Conservation (phyloP, 2,329 filamentous ascomycete genomes). For the Paracorniculantispora psalliotae region DNA sequence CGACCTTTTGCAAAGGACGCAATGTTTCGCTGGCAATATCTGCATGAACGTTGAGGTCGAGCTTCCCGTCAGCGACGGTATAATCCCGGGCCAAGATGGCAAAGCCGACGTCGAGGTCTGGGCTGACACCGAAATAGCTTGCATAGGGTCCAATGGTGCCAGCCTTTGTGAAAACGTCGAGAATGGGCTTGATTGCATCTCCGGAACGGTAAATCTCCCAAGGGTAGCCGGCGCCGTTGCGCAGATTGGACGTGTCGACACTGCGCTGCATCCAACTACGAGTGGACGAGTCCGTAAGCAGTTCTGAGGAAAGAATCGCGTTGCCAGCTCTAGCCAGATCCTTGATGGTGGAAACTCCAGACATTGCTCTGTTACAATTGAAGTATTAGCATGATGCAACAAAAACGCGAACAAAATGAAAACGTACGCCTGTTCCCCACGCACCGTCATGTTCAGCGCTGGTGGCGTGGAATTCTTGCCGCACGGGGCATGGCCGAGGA, state of each 20-base stretch:
- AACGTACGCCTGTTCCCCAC: slow-evolving; percentile 19
- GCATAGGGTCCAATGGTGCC: slow-evolving; percentile 25
- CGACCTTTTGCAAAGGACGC: slow-evolving; percentile 15
- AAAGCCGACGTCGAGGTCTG: slow-evolving; percentile 25
- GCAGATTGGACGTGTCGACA: slow-evolving; percentile 28
- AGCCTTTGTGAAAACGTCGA: slow-evolving; percentile 25
- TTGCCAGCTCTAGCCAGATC: slow-evolving; percentile 21
- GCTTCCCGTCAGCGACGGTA: slow-evolving; percentile 15
- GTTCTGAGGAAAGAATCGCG: slow-evolving; percentile 20
- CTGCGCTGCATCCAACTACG: slow-evolving; percentile 28
- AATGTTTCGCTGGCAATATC: slow-evolving; percentile 26
- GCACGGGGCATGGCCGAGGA: slow-evolving; percentile 5
- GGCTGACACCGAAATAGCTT: slow-evolving; percentile 22
- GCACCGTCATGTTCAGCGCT: slow-evolving; percentile 11
- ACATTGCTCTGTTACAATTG: slow-evolving; percentile 15
- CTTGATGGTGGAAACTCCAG: slow-evolving; percentile 16
- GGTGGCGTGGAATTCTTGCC: slow-evolving; percentile 13
- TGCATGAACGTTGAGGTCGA: slow-evolving; percentile 30
- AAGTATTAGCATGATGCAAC: too few relatives aligned
- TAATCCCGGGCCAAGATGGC: slow-evolving; percentile 30
- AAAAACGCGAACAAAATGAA: neutral
- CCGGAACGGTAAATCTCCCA: slow-evolving; percentile 30
- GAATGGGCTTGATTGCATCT: slow-evolving; percentile 19
- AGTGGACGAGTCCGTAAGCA: slow-evolving; percentile 20
- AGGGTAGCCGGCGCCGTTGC: slow-evolving; percentile 28